These are phyloP conservation scores for Mortierella alpina DNA, from an alignment of 192 early-diverging fungal genomes.

Conservation along the genomic window DNA sequence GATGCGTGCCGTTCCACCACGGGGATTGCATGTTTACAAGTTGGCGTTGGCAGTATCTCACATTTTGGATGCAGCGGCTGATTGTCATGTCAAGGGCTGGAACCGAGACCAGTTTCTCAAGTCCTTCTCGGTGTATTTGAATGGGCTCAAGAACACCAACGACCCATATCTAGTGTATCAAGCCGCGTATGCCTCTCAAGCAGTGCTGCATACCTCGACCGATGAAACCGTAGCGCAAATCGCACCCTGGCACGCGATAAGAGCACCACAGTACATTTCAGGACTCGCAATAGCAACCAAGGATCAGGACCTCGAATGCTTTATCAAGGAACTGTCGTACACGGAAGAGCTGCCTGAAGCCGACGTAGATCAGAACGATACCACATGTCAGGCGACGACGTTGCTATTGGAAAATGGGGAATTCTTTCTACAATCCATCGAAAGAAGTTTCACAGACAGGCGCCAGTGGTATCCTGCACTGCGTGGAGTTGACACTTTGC, in stretches of 20 bases:
- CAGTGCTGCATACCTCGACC: not conserved
- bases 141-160: not conserved
- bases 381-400: no score
- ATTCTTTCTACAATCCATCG: no score
- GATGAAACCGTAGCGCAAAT: conserved; percentile 1
- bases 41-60: conserved; percentile 1
- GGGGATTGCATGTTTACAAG: conserved; percentile 5
- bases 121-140: not conserved
- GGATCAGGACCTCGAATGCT: not conserved
- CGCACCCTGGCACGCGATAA: not conserved
- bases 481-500: not conserved
- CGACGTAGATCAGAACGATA: no score
- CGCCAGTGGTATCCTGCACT: conserved; percentile 35
- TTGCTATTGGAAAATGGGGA: no score
- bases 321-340: conserved; percentile 10
- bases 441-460: no score
- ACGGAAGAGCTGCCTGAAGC: no score
- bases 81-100: conserved; percentile 11
- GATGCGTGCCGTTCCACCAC: conserved; percentile 1
- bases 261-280: not conserved
- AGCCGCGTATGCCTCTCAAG: conserved; percentile 13
- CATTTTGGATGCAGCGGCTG: conserved; percentile 14
- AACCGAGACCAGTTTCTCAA: not conserved
- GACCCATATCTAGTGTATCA: conserved; percentile 15
- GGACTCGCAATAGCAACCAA: conserved; percentile 12